These are phyloP conservation scores for Euphorbia pulcherrima DNA, from an alignment of 345 rosid species.

Conservation along the genomic window DNA sequence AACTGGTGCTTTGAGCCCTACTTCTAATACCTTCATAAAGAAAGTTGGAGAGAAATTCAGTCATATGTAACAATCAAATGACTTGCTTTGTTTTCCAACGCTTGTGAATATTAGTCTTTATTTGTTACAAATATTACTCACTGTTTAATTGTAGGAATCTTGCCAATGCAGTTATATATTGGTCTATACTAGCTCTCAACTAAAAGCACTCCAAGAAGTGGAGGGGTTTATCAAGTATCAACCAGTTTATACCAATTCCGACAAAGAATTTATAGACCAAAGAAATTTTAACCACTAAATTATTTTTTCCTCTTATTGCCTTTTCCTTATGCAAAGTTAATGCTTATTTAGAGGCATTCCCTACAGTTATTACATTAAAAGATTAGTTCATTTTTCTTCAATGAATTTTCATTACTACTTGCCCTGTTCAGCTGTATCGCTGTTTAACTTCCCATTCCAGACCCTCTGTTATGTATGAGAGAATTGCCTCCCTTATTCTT, in stretches of 20 bases:
- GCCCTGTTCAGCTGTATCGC: not conserved
- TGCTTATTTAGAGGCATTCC: not conserved
- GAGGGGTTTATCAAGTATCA: not conserved
- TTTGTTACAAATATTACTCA: not conserved
- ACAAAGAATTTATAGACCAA: not conserved
- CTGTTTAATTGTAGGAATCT: not conserved
- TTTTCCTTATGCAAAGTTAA: conserved; percentile 2
- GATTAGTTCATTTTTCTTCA: not conserved
- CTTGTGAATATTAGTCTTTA: not conserved
- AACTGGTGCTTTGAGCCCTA: not conserved
- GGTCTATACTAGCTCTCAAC: not conserved
- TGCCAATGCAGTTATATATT: not conserved
- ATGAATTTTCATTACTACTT: not conserved
- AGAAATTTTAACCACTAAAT: not conserved
- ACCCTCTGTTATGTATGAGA: not conserved
- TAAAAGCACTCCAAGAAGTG: not conserved
- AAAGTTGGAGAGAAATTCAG: not conserved
- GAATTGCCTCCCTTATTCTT: not conserved
- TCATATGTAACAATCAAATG: not conserved
- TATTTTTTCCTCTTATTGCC: not conserved
- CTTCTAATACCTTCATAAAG: not conserved
- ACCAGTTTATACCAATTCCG: not conserved
- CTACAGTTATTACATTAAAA: too few species aligned
- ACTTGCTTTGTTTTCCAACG: not conserved
- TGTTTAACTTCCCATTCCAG: not conserved